These are phyloP conservation scores for Brettanomyces custersianus DNA, from an alignment of 805 yeast species.

Conservation along the genomic window DNA sequence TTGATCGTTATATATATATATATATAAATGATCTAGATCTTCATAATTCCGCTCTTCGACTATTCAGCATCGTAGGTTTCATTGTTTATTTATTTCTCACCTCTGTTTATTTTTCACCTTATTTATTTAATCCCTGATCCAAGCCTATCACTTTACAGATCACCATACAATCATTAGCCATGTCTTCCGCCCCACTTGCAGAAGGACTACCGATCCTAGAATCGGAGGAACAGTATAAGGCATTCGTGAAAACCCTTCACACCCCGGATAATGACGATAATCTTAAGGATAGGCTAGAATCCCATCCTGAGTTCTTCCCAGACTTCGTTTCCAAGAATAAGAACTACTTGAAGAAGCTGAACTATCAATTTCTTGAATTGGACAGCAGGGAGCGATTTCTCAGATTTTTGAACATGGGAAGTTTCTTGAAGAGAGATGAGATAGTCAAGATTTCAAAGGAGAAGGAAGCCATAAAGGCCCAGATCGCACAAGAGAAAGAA, in stretches of 20 bases:
- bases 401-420: constrained; percentile 35
- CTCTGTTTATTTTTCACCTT: no score
- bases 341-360: constrained; percentile 42
- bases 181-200: no score
- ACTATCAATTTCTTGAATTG: constrained; percentile 61
- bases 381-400: constrained; percentile 64
- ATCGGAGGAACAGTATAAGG: constrained; percentile 4
- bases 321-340: constrained; percentile 30
- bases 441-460: constrained; percentile 13
- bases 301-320: constrained; percentile 24
- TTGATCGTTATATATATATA: no score
- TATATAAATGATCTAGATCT: no score
- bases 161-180: background rate
- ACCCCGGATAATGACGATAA: constrained; percentile 2
- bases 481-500: constrained; percentile 8
- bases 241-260: background rate
- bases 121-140: no score
- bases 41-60: no score
- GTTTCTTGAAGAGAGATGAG: constrained; percentile 15
- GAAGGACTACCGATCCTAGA: constrained; percentile 4
- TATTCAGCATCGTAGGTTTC: no score
- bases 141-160: background rate
- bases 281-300: constrained; percentile 1
- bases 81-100: no score
- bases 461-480: constrained; percentile 9